Evolutionary conservation across 257 asterid species (phyloP), one percentile per base, ranked within the genome.

Genomic region (Solanum chiquidenum): DNA sequence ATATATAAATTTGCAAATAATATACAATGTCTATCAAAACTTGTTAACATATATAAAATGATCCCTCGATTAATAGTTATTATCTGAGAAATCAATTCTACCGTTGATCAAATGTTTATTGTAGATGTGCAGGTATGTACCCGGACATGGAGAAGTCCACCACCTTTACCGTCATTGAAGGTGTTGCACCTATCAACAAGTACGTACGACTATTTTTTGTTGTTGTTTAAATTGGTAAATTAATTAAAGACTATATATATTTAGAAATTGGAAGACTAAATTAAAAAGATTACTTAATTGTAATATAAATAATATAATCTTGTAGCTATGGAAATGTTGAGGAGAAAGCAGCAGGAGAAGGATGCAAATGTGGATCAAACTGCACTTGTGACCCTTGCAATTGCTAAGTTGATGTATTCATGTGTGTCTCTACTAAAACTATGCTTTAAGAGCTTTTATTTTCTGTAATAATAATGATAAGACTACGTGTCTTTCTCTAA

Each of bases 121-220:
- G 38, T 33, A 84, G 90, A 9, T 88, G 90, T 25, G n/a, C n/a
- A n/a, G 89, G 89, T 14, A 89, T 89, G 89, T 86, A 89, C 23
- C 88, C 86, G 1, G 88, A 87, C 64, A 29, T 87, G 29, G 91
- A 89, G 87, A 84, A 74, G 62, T 80, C 83, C 49, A 77, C 87
- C 16, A 86, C 87, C 33, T 66, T 85, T 27, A 85, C 91, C 87
- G 69, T 85, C 88, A 40, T 89, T 14, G 16, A 79, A 12, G 91
- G 90, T 80, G 87, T 89, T 87, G 88, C 90, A 71, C 88, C 88
- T 12, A 23, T 14, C 60, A 89, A 4, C 85, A 74, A 20, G 91
- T 87, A 87, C 18, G 88, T 69, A 21, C 16, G 29, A 3, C 11
- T 58, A 58, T 58, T 58, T 20, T 23, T 6, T 12, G 7, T 23